Conservation (phyloP, 345 rosid species). For the Aquilaria sinensis region DNA sequence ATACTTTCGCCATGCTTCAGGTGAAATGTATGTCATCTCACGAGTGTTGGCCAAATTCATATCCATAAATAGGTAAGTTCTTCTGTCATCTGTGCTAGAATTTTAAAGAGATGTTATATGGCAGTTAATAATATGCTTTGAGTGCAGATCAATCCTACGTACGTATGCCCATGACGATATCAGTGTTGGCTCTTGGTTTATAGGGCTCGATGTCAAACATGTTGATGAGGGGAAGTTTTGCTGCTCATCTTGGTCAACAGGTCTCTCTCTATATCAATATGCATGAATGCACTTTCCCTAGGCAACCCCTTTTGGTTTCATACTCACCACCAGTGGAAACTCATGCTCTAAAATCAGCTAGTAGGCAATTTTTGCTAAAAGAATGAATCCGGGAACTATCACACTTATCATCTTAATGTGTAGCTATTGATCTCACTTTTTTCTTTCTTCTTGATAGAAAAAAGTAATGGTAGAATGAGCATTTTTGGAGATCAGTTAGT, state of each 20-base stretch:
- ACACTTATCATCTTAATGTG: not conserved
- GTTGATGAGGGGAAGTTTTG: constrained; percentile 66
- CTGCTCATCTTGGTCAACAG: constrained; percentile 74
- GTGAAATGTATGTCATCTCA: constrained; percentile 70
- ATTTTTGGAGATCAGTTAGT: not conserved
- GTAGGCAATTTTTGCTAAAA: not conserved
- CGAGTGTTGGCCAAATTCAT: constrained; percentile 61
- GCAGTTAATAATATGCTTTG: constrained; percentile 1
- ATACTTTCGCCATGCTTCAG: constrained; percentile 75
- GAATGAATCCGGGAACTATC: not conserved
- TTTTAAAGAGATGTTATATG: not conserved
- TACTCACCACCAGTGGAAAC: not conserved
- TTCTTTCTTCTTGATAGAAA: not conserved
- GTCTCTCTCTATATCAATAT: constrained; percentile 23
- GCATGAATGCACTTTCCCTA: not conserved
- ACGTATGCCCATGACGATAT: constrained; percentile 69
- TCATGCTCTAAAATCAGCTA: not conserved
- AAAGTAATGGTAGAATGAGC: not conserved
- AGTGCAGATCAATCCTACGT: constrained; percentile 51
- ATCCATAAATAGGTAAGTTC: constrained; percentile 56
- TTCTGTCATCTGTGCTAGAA: not conserved
- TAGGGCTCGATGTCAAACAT: constrained; percentile 66
- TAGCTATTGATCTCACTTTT: not conserved
- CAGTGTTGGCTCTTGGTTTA: constrained; percentile 74
- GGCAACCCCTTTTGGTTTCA: not conserved